Base-by-base conservation (phyloP, 768 basidiomycete genomes). In the Kwoniella botswanensis region DNA sequence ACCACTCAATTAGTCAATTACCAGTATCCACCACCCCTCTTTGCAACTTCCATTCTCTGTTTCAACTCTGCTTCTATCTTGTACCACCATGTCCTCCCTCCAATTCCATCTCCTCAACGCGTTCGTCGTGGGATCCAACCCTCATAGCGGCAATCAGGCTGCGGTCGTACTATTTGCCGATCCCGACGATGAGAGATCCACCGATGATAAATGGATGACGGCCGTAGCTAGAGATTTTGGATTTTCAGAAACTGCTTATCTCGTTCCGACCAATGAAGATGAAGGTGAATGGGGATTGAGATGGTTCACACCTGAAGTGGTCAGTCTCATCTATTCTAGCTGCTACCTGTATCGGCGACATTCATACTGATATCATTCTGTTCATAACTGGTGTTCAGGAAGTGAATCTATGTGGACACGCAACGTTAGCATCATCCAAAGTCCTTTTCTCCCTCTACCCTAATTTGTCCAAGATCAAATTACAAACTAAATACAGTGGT, bases 91-190 rank as follows among this genome's bases (percentile, higher is more conserved):
- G 54, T 55, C 54, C 15, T 10, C 21, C 24, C n/a, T 73, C 21
- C 72, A 71, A 4, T 79, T 74, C 65, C 60, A 73, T 67, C 67
- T 79, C 12, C 43, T 74, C 63, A 79, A 79, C 75, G 75, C 77
- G 6, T 76, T 79, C 63, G 61, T 73, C 3, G 57, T 68, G 55
- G 50, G 64, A 29, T 44, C 29, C 15, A 63, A 65, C 41, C 65
- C 69, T 6, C 67, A 73, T 50, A 67, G 74, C 3, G 77, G 77
- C 0, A 79, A 76, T 60, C 77, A 76, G 70, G 74, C 74, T 41
- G 66, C 77, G 21, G 72, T 79, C 5, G 75, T 79, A 18, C 3
- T 79, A 4, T 71, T 79, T 21, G 54, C 61, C 7, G 24, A 18
- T 41, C 29, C 62, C 7, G 3, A 53, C 1, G 69, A 74, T 29